phyloP scores from a whole-genome alignment of 1,284 basidiomycete genomes.

The Apiotrichum domesticum region DNA sequence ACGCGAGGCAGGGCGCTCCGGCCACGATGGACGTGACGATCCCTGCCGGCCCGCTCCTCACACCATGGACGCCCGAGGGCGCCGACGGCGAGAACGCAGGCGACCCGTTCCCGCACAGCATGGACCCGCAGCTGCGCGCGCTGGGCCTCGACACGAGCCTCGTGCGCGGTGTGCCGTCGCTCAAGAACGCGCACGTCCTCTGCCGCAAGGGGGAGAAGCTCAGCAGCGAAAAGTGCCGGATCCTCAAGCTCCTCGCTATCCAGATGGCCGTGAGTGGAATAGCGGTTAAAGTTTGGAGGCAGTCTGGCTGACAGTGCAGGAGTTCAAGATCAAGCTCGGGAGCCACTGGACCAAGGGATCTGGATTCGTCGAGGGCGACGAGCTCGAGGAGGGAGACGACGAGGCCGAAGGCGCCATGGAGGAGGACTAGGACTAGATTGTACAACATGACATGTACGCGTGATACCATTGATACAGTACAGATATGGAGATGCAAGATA shows the following conservation, averaged over 20 bases:
- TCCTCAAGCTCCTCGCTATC: constrained; percentile 79
- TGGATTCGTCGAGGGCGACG: constrained; percentile 57
- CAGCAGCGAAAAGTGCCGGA: constrained; percentile 75
- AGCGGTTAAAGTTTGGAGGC: not conserved
- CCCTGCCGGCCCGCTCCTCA: constrained; percentile 56
- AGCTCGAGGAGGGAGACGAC: constrained; percentile 46
- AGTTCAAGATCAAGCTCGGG: constrained; percentile 65
- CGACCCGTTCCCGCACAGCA: constrained; percentile 84
- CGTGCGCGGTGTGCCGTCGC: constrained; percentile 78
- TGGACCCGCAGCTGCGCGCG: constrained; percentile 91
- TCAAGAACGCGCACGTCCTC: constrained; percentile 72
- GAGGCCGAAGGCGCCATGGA: constrained; percentile 28
- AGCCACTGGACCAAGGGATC: constrained; percentile 68
- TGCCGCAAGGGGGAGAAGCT: constrained; percentile 78
- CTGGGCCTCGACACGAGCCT: constrained; percentile 82
- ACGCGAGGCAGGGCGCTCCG: constrained; percentile 78
- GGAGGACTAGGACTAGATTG: constrained; percentile 24
- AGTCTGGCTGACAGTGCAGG: constrained; percentile 19
- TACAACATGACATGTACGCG: constrained; percentile 15
- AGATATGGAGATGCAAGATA: no score
- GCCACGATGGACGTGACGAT: constrained; percentile 71
- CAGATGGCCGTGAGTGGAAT: constrained; percentile 60
- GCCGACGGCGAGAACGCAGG: constrained; percentile 51
- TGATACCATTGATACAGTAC: not conserved
- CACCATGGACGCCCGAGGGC: constrained; percentile 49